These are phyloP conservation scores for Desmodesmus armatus DNA, from an alignment of 139 green algal genomes.

Conservation along the genomic window DNA sequence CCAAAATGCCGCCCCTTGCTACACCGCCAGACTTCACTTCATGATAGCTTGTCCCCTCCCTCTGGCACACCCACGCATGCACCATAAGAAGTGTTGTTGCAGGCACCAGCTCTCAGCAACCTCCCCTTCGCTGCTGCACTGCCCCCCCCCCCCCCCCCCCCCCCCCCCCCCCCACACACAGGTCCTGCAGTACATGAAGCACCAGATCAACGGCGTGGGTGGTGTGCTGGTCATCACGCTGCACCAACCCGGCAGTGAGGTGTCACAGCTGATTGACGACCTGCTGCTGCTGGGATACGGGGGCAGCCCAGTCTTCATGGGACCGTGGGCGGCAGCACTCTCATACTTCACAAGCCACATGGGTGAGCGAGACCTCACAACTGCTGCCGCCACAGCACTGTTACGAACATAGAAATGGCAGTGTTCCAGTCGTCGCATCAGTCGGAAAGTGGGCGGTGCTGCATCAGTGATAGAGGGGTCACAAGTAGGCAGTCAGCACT, in stretches of 20 bases:
- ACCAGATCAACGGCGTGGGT: neutral
- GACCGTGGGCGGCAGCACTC: neutral
- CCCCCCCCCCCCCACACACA: neutral
- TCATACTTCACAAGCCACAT: conserved; percentile 7
- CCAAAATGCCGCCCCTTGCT: no score
- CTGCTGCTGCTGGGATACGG: conserved; percentile 67
- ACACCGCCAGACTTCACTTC: neutral
- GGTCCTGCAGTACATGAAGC: neutral
- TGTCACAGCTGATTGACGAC: conserved; percentile 74
- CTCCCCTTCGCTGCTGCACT: no score
- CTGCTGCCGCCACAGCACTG: no score
- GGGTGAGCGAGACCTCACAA: no score
- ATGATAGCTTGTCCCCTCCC: neutral
- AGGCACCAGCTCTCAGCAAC: no score
- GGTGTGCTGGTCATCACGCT: conserved; percentile 80
- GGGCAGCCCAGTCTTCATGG: conserved; percentile 62
- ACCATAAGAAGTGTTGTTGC: no score
- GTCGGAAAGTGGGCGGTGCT: no score
- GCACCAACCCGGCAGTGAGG: conserved; percentile 80
- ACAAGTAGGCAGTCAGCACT: no score
- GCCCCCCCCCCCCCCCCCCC: no score
- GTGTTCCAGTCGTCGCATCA: no score
- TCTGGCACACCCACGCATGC: neutral
- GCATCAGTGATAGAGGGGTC: no score
- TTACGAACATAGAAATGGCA: no score